Conservation (phyloP, 176 grass and related monocot species). For the Cenchrus fungigraminus region DNA sequence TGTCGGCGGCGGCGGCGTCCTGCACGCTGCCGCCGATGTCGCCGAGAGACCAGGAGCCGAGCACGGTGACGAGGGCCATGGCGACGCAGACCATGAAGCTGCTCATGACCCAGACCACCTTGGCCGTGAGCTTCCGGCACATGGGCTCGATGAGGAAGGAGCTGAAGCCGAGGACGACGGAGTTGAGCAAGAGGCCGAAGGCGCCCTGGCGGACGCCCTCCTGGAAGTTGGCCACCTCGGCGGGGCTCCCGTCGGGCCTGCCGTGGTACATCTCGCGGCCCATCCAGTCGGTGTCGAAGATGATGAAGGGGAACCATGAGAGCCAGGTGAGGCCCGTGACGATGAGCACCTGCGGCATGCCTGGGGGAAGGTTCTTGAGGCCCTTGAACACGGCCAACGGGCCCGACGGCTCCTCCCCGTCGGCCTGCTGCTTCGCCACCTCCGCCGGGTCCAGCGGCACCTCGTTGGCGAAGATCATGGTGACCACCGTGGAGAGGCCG, state of each 20-base stretch:
- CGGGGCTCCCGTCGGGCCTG: constrained; percentile 43
- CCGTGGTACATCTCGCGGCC: constrained; percentile 93
- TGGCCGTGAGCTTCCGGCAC: constrained; percentile 58
- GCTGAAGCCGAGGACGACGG: constrained; percentile 61
- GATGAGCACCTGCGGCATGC: constrained; percentile 77
- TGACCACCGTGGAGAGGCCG: constrained; percentile 45
- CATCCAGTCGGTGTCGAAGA: constrained; percentile 99
- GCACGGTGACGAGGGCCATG: constrained; percentile 62
- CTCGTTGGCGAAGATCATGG: constrained; percentile 67
- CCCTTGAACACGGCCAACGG: constrained; percentile 51
- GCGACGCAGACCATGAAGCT: constrained; percentile 51
- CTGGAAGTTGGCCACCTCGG: constrained; percentile 53
- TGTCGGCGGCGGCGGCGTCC: constrained; percentile 43
- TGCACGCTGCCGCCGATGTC: constrained; percentile 55
- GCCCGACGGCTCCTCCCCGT: constrained; percentile 24
- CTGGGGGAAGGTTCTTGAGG: constrained; percentile 70
- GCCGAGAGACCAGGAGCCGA: constrained; percentile 68
- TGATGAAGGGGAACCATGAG: constrained; percentile 89
- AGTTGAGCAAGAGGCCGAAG: constrained; percentile 83
- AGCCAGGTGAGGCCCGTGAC: constrained; percentile 86
- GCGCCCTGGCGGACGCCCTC: constrained; percentile 73
- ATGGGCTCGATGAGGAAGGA: constrained; percentile 81
- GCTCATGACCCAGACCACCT: constrained; percentile 69
- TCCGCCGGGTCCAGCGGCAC: constrained; percentile 33
- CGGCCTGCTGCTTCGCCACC: background rate